These are phyloP conservation scores for Capsicum baccatum DNA, from an alignment of 257 asterid genomes.

Conservation along the genomic window DNA sequence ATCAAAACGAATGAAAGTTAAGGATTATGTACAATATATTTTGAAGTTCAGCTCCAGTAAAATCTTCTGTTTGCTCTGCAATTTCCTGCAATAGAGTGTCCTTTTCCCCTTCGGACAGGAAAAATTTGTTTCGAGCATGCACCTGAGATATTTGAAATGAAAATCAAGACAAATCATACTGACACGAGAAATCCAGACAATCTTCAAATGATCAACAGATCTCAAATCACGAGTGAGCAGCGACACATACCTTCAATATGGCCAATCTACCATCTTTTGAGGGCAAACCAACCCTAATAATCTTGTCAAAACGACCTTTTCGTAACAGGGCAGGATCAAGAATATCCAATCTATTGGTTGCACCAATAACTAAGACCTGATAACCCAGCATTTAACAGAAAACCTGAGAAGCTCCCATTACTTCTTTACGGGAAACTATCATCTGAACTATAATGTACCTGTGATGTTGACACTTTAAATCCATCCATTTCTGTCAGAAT, in stretches of 20 bases:
- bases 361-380: slow-evolving; percentile 96
- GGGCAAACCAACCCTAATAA: slow-evolving; percentile 95
- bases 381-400: slow-evolving; percentile 25
- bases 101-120: slow-evolving; percentile 93
- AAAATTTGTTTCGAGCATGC: slow-evolving; percentile 95
- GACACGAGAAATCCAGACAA: not conserved
- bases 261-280: slow-evolving; percentile 95
- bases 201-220: slow-evolving; percentile 9
- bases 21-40: slow-evolving; percentile 71
- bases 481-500: slow-evolving; percentile 99
- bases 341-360: slow-evolving; percentile 97
- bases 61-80: slow-evolving; percentile 84
- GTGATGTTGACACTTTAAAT: slow-evolving; percentile 88
- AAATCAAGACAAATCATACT: slow-evolving; percentile 31
- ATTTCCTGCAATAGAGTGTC: slow-evolving; percentile 81
- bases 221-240: slow-evolving; percentile 12
- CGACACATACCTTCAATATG: slow-evolving; percentile 74
- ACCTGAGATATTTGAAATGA: slow-evolving; percentile 57
- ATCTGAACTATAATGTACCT: slow-evolving; percentile 47
- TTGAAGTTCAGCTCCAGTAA: slow-evolving; percentile 97
- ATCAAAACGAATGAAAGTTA: slow-evolving; percentile 26
- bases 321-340: slow-evolving; percentile 97
- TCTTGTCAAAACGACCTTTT: slow-evolving; percentile 98
- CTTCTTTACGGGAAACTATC: slow-evolving; percentile 25
- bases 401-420: not conserved